Evolutionary conservation across 164 flowering plant genomes (phyloP).

Genomic region (Pachysandra terminalis): DNA sequence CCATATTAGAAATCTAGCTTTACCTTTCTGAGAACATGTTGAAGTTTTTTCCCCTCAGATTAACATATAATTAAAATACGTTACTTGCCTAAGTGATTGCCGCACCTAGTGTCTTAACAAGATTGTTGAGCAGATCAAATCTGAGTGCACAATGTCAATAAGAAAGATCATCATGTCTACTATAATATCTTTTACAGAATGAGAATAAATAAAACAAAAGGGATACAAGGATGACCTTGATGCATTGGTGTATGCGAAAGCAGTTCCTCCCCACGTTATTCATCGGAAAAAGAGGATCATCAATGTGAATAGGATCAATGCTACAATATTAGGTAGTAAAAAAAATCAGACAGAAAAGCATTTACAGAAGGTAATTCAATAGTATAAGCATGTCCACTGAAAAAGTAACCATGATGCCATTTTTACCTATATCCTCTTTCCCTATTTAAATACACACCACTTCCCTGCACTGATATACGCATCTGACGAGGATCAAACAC

Average conservation of each 20-base stretch:
- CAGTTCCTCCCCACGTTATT: constrained; percentile 96
- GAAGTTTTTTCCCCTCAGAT: too few species aligned
- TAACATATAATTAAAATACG: too few species aligned
- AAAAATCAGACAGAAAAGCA: not conserved
- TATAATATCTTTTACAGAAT: not conserved
- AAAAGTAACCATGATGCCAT: constrained; percentile 2
- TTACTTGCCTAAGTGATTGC: too few species aligned
- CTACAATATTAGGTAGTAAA: constrained; percentile 44
- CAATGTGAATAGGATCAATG: constrained; percentile 92
- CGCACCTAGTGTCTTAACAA: too few species aligned
- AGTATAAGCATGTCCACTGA: not conserved
- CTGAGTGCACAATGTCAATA: not conserved
- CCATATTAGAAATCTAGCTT: too few species aligned
- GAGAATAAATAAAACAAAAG: constrained; percentile 1
- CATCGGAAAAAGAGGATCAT: constrained; percentile 90
- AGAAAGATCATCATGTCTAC: not conserved
- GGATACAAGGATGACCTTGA: constrained; percentile 61
- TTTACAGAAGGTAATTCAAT: not conserved
- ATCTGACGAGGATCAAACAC: constrained; percentile 98
- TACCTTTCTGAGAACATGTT: too few species aligned
- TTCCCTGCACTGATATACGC: constrained; percentile 91
- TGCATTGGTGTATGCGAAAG: constrained; percentile 95
- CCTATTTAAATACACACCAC: constrained; percentile 79
- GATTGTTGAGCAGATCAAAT: not conserved
- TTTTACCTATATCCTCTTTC: constrained; percentile 84